Conservation (phyloP, 371 early-diverging fungal species). For the Mucor circinelloides region DNA sequence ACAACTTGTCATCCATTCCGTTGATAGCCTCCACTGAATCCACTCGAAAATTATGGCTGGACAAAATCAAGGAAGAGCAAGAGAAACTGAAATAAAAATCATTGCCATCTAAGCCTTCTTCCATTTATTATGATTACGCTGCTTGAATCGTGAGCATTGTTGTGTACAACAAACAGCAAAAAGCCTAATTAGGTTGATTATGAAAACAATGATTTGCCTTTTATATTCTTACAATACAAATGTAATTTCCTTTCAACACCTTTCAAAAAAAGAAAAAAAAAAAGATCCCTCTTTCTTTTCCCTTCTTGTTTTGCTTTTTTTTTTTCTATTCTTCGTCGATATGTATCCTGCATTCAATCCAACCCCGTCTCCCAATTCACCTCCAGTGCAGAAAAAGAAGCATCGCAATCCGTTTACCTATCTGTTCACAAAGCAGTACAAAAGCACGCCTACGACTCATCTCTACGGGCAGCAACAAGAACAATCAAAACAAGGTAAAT, state of each 20-base stretch:
- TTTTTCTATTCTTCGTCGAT: neutral
- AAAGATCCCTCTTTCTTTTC: neutral
- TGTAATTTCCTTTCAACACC: neutral
- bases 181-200: conserved; percentile 2
- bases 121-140: neutral
- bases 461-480: neutral
- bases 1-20: neutral
- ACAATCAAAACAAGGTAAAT: neutral
- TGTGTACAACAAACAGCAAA: neutral
- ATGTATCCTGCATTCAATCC: conserved; percentile 9
- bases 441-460: conserved; percentile 6
- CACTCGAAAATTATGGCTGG: conserved; percentile 23
- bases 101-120: neutral
- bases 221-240: conserved; percentile 1
- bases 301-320: neutral
- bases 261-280: neutral
- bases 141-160: neutral
- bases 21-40: conserved; percentile 13
- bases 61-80: conserved; percentile 13
- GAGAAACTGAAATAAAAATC: neutral
- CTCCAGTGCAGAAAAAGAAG: conserved; percentile 17
- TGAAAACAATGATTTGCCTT: conserved; percentile 24
- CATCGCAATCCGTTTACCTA: conserved; percentile 22
- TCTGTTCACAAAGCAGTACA: conserved; percentile 21
- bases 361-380: neutral